Conservation (phyloP, 2,329 filamentous ascomycete genomes). For the Onygena corvina region DNA sequence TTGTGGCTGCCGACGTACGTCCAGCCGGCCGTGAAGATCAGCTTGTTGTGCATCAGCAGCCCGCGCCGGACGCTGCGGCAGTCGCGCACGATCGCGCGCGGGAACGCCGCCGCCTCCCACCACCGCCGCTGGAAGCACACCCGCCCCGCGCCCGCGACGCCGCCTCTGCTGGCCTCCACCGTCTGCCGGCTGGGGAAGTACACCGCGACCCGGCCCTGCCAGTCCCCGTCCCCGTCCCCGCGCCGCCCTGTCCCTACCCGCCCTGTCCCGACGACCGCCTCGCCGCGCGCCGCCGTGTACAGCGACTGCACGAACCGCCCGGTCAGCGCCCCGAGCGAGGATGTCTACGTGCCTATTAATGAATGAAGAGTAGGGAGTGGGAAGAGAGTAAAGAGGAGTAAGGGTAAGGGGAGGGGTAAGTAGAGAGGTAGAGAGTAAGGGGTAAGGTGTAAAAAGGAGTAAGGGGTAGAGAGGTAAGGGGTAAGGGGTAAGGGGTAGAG, state of each 20-base stretch:
- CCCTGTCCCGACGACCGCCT: too few relatives aligned
- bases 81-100: slow-evolving; percentile 58
- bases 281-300: not conserved
- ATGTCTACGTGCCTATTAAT: too few relatives aligned
- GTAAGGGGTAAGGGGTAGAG: not conserved
- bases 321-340: too few relatives aligned
- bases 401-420: too few relatives aligned
- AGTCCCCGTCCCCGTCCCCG: slow-evolving; percentile 22
- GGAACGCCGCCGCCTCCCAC: slow-evolving; percentile 61
- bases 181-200: slow-evolving; percentile 72
- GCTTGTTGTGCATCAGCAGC: slow-evolving; percentile 80
- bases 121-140: slow-evolving; percentile 65
- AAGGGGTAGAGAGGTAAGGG: too few relatives aligned
- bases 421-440: too few relatives aligned
- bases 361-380: too few relatives aligned
- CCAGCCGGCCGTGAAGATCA: slow-evolving; percentile 51
- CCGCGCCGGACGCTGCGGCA: slow-evolving; percentile 58
- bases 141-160: slow-evolving; percentile 57
- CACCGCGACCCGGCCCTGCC: slow-evolving; percentile 49
- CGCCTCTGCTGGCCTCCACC: slow-evolving; percentile 53
- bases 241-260: too few relatives aligned
- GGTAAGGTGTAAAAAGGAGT: too few relatives aligned
- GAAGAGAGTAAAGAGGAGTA: too few relatives aligned
- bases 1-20: slow-evolving; percentile 86
- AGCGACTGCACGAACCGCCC: too few relatives aligned